Base-by-base conservation (phyloP, 208 protist genomes). In the Angomonas ambiguus region DNA sequence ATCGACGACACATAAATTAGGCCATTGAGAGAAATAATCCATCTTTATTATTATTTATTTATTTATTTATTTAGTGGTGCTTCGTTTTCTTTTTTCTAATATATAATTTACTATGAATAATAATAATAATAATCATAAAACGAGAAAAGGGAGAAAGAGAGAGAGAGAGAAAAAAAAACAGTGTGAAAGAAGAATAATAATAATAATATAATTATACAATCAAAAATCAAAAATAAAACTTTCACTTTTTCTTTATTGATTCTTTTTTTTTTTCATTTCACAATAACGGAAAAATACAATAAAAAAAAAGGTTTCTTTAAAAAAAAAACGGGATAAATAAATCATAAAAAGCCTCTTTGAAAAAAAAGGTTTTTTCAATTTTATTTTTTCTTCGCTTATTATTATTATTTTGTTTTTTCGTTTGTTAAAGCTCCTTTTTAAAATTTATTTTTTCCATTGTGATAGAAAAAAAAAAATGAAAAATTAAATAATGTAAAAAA, bases 1-100 rank as follows among this genome's bases (percentile, higher is more conserved):
- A 20, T 56, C 59, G 27, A 84, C 3, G 3, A 80, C 61, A 32
- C 61, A 35, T 1, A 84, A 34, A 24, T 77, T 64, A 0, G 79
- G 72, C 79, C 79, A 84, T 60, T 84, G 79, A 0, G 65, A 73
- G 55, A 84, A 76, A 62, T 80, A 84, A 32, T 84, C 80, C 66
- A 74, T 74, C 32, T 38, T 28, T 8, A 59, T 28, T 56, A 56
- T 20, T 56, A 28, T 22, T 56, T 56, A 56, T 56, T 56, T 22
- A 10, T 56, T 48, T 48, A 48, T 48, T 48, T 48, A 48, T 48
- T 11, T 20, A 48, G 11, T 20, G 11, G 11, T 18, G 11, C 18
- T n/a, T n/a, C n/a, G n/a, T n/a, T n/a, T n/a, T n/a, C n/a, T n/a
- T n/a, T n/a, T n/a, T n/a, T n/a, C n/a, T n/a, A n/a, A n/a, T n/a